Evolutionary conservation across 1,284 basidiomycete species (phyloP), one percentile per base, ranked within the genome.

Genomic region (Bjerkandera adusta): DNA sequence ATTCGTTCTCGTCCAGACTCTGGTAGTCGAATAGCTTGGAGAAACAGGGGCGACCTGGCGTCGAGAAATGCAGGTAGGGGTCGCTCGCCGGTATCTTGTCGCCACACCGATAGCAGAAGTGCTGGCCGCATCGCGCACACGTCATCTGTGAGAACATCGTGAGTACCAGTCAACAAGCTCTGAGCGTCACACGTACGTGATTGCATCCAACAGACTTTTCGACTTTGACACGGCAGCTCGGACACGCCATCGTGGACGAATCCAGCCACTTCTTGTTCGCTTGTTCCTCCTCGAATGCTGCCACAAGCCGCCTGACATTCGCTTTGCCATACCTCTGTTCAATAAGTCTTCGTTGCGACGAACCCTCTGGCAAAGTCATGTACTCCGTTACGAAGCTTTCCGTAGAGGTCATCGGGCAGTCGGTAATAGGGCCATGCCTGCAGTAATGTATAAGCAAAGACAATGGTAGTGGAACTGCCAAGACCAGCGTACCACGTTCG

Each of bases 21-120:
- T 68, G 63, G 46, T 70, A 62, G 56, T 89, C 86, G 61, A 88
- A 89, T 53, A 89, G 63, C 62, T 79, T 81, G 49, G 73, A 72
- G 63, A 76, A 87, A 58, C 86, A 89, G 13, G 62, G 52, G 3
- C 60, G 60, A n/a, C 75, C 76, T 2, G 66, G 69, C 22, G 67
- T 73, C 26, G 80, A 82, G 60, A 86, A 92, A 61, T 91, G 89
- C 27, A 56, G 60, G 57, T 90, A 91, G 0, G 87, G 87, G 52
- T 85, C 68, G 7, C 50, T 56, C 5, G 68, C 60, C 1, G 64
- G 51, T 34, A 91, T 62, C 54, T 70, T 75, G 2, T 63, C 51
- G 7, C 83, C 86, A 58, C 88, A 91, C 4, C 82, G 75, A 57
- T 87, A 91, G 68, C 89, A 92, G 57, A 91, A 90, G 58, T 92